Evolutionary conservation across 148 eudicot species (phyloP), one percentile per base, ranked within the genome.

Genomic region (Chenopodium suecicum): DNA sequence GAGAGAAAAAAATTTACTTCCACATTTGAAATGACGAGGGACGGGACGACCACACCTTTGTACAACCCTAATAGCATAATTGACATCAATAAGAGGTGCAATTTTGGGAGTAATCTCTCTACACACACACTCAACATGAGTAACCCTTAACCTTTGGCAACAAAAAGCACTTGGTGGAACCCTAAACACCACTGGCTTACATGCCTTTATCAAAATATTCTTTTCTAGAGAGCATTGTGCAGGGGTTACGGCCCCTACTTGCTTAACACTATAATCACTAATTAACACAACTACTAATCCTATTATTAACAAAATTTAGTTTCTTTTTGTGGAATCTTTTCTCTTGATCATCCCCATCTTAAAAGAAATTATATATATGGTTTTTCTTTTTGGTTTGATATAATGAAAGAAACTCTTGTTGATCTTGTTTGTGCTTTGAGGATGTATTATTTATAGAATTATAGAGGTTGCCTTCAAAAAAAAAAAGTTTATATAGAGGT

Each of bases 11-110:
- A 34, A 3, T 83, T 73, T 76, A 85, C 89, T 87, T 83, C 89
- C 89, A 81, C 89, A 87, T 84, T 87, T 83, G 78, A 58, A 87
- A 37, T 87, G 84, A 23, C 86, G 89, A 74, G 87, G 89, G 54
- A 87, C 87, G 50, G 50, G 80, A 41, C 87, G 85, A 25, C 87
- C 87, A 58, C 89, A 87, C 22, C 84, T 41, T 54, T 85, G 78
- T 17, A 87, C 47, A 7, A 87, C 84, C 9, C 80, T 62, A 31
- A 87, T 73, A 34, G 80, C 85, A 70, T 85, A 81, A 20, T 82
- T 81, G 19, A 70, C 89, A 65, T 85, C 74, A 46, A 85, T 16
- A 29, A 87, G 82, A 23, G 86, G 78, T 8, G 87, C 87, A 44
- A 83, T 5, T 34, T 85, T 85, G 1, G 89, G 89, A 17, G 89